phyloP scores from a whole-genome alignment of 179 eudicot species.

The Patellifolia procumbens region DNA sequence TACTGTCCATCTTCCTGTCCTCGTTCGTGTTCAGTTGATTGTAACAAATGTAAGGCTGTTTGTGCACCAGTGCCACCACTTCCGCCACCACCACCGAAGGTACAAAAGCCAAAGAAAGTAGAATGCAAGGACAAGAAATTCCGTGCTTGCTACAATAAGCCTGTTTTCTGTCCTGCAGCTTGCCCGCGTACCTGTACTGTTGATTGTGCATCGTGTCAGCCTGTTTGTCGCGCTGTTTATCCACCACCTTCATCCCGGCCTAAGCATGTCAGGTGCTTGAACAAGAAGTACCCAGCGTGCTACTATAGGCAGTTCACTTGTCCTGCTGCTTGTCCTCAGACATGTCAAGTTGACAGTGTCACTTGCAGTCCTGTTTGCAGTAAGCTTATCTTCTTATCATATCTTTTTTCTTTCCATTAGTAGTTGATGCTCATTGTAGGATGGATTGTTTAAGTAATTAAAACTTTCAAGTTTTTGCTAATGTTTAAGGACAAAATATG shows the following conservation, averaged over 20 bases:
- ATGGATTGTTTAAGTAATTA: too few species aligned
- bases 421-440: not conserved
- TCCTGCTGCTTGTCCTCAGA: slow-evolving; percentile 51
- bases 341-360: slow-evolving; percentile 64
- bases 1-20: slow-evolving; percentile 44
- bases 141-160: slow-evolving; percentile 40
- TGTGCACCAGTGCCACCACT: slow-evolving; percentile 30
- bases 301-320: slow-evolving; percentile 47
- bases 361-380: slow-evolving; percentile 74
- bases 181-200: slow-evolving; percentile 52
- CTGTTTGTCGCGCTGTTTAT: slow-evolving; percentile 42
- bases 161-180: slow-evolving; percentile 48
- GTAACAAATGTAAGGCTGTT: slow-evolving; percentile 41
- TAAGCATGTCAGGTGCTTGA: slow-evolving; percentile 51
- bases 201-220: slow-evolving; percentile 63
- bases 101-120: slow-evolving; percentile 29
- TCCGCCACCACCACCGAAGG: slow-evolving; percentile 27
- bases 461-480: not conserved
- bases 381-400: slow-evolving; percentile 33
- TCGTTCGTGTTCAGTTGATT: slow-evolving; percentile 44
- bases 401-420: not conserved
- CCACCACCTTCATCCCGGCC: slow-evolving; percentile 36
- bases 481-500: too few species aligned
- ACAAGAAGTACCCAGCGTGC: slow-evolving; percentile 44
- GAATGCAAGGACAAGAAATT: slow-evolving; percentile 49